A percentile compares a stretch with the other conserved stretches of the same genome.
phyloP scores from a whole-genome alignment of 805 yeast species.

The Pichia nakasei region DNA sequence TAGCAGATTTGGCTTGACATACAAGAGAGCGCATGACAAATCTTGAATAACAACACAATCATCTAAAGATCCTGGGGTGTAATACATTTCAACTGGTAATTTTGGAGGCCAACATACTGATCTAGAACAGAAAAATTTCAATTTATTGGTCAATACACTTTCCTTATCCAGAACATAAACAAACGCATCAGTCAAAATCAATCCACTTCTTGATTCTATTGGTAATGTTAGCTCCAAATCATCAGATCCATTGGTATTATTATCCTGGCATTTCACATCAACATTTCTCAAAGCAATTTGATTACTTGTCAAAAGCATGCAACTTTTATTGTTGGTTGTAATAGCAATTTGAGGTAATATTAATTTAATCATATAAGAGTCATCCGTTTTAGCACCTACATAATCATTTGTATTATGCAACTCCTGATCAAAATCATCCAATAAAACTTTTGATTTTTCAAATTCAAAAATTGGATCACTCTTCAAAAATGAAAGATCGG shows the following conservation, averaged over 20 bases:
- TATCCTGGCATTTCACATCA: slow-evolving; percentile 27
- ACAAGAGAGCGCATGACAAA: slow-evolving; percentile 42
- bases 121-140: slow-evolving; percentile 25
- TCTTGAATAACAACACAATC: slow-evolving; percentile 42
- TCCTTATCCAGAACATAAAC: slow-evolving; percentile 40
- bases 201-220: slow-evolving; percentile 50
- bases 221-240: slow-evolving; percentile 29
- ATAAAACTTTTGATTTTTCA: slow-evolving; percentile 17
- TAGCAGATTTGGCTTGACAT: slow-evolving; percentile 44
- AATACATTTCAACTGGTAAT: slow-evolving; percentile 56
- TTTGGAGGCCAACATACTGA: slow-evolving; percentile 53
- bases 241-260: slow-evolving; percentile 30
- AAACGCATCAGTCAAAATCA: slow-evolving; percentile 47
- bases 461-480: slow-evolving; percentile 12
- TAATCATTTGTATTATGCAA: slow-evolving; percentile 29
- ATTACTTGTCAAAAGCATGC: slow-evolving; percentile 45
- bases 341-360: slow-evolving; percentile 77
- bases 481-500: slow-evolving; percentile 6
- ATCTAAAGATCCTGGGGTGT: slow-evolving; percentile 34
- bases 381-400: slow-evolving; percentile 19
- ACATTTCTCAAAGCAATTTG: slow-evolving; percentile 51
- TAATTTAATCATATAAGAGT: slow-evolving; percentile 48
- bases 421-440: slow-evolving; percentile 45
- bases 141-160: slow-evolving; percentile 25
- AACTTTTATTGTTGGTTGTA: slow-evolving; percentile 36